A percentile compares a stretch with the other conserved stretches of the same genome.
Conservation (phyloP, 352 stramenopile species). For the Pythium aphanidermatum region DNA sequence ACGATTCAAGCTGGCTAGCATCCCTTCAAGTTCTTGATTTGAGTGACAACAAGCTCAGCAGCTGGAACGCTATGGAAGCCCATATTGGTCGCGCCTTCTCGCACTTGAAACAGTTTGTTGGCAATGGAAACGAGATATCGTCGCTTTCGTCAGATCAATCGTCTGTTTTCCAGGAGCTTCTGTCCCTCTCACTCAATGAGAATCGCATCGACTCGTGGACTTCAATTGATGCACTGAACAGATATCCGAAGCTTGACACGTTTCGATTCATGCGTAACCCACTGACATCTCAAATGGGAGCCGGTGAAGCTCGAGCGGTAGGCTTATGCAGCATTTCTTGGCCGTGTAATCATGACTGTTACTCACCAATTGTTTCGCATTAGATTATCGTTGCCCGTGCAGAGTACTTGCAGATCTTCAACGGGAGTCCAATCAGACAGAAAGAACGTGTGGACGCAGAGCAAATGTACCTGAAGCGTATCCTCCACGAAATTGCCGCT, state of each 20-base stretch:
- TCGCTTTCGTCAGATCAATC: constrained; percentile 36
- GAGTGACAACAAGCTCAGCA: constrained; percentile 47
- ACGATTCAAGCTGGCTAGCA: constrained; percentile 18
- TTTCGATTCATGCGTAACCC: constrained; percentile 69
- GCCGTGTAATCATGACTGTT: no score
- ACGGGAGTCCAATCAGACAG: constrained; percentile 45
- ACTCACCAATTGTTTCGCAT: not conserved
- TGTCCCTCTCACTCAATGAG: constrained; percentile 50
- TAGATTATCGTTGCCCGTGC: constrained; percentile 61
- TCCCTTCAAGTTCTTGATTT: constrained; percentile 52
- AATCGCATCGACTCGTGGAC: constrained; percentile 69
- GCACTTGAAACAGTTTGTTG: constrained; percentile 54
- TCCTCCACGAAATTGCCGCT: constrained; percentile 61
- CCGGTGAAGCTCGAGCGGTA: constrained; percentile 57
- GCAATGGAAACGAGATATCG: constrained; percentile 53
- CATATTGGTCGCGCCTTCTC: constrained; percentile 27
- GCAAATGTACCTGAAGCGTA: constrained; percentile 77
- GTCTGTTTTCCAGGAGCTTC: constrained; percentile 38
- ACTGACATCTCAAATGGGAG: constrained; percentile 54
- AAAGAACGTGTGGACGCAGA: constrained; percentile 74
- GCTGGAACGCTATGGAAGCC: constrained; percentile 39
- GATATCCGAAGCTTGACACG: constrained; percentile 42
- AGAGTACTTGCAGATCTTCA: constrained; percentile 45
- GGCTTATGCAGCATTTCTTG: no score
- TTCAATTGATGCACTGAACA: constrained; percentile 69